A percentile compares a stretch with the other conserved stretches of the same genome.
These are phyloP conservation scores for Fusarium nisikadoi DNA, from an alignment of 2,329 filamentous ascomycete genomes.

Conservation along the genomic window DNA sequence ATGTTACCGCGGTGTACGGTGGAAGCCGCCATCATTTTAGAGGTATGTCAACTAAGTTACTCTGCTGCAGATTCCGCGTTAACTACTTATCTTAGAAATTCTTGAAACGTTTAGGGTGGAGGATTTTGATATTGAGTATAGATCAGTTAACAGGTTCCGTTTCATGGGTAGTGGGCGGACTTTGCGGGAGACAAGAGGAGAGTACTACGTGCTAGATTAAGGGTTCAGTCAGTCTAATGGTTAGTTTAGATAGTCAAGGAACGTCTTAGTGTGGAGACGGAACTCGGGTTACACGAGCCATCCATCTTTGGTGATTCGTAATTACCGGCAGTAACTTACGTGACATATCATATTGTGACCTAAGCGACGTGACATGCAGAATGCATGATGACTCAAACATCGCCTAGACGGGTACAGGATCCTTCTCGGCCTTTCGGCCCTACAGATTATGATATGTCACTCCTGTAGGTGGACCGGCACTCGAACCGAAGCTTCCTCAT, in stretches of 20 bases:
- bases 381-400: no score
- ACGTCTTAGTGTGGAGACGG: no score
- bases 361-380: background rate
- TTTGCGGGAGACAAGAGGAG: background rate
- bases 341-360: background rate
- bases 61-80: no score
- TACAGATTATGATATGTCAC: background rate
- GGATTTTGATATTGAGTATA: background rate
- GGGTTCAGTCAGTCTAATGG: rapidly evolving
- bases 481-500: background rate
- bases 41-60: background rate
- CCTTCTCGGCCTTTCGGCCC: background rate
- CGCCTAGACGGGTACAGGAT: background rate
- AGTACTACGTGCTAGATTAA: background rate
- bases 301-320: background rate
- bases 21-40: background rate
- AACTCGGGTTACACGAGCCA: background rate
- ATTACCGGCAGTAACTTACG: background rate
- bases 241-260: background rate
- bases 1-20: background rate
- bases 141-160: background rate
- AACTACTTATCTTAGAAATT: background rate
- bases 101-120: background rate
- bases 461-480: no score
- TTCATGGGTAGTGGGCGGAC: constrained; percentile 5